These are phyloP conservation scores for Elsinoe australis DNA, from an alignment of 2,329 filamentous ascomycete species.

Conservation along the genomic window DNA sequence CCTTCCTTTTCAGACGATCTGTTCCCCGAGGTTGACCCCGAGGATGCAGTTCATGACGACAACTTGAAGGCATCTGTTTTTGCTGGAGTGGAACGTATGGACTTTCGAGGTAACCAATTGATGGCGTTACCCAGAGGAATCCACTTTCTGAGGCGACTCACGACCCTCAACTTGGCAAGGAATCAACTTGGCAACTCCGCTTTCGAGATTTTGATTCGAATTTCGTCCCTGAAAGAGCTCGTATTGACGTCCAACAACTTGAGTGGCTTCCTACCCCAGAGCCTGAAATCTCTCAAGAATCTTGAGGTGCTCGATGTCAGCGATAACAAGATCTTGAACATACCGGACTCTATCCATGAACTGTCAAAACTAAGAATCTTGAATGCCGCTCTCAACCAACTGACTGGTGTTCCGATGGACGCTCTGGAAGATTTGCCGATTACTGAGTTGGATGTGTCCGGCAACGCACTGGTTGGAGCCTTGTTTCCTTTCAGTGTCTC, in stretches of 20 bases:
- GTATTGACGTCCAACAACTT: constrained; percentile 73
- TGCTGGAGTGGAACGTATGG: constrained; percentile 68
- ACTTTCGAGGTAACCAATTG: constrained; percentile 79
- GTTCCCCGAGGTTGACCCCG: constrained; percentile 62
- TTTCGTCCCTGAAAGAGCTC: constrained; percentile 66
- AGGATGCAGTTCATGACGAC: constrained; percentile 54
- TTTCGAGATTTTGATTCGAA: constrained; percentile 65
- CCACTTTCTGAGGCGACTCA: constrained; percentile 63
- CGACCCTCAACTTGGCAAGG: constrained; percentile 62
- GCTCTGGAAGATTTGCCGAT: constrained; percentile 60
- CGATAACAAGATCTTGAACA: constrained; percentile 64
- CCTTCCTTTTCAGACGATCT: constrained; percentile 62
- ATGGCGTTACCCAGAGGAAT: constrained; percentile 66
- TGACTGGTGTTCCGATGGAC: constrained; percentile 64
- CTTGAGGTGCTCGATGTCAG: constrained; percentile 78
- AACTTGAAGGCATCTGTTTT: constrained; percentile 72
- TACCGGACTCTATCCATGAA: constrained; percentile 61
- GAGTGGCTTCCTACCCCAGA: constrained; percentile 57
- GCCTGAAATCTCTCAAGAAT: constrained; percentile 56
- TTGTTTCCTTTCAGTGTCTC: constrained; percentile 57
- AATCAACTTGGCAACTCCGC: constrained; percentile 69
- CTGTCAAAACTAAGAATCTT: constrained; percentile 64
- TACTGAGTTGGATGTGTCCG: constrained; percentile 64
- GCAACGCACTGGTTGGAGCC: constrained; percentile 68
- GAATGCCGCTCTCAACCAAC: constrained; percentile 71